phyloP scores from a whole-genome alignment of 768 basidiomycete species.

The Tephrocybe sp. region DNA sequence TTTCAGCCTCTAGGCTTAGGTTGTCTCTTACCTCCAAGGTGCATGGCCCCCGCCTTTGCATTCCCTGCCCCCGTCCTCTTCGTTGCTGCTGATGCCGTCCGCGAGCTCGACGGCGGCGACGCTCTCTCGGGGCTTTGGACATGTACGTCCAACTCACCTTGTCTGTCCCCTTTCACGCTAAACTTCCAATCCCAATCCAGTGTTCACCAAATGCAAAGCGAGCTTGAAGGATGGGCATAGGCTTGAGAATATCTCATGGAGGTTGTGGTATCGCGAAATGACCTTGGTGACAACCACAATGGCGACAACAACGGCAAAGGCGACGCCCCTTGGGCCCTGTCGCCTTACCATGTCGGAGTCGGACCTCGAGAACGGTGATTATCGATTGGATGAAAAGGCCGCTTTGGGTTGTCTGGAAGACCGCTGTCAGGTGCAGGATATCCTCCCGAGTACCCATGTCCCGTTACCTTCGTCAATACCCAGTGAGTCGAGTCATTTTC shows the following conservation, averaged over 20 bases:
- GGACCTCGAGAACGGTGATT: constrained; percentile 16
- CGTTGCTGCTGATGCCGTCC: constrained; percentile 62
- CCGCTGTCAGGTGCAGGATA: background rate
- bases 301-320: constrained; percentile 18
- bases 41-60: constrained; percentile 22
- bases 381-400: constrained; percentile 14
- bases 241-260: constrained; percentile 87
- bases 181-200: constrained; percentile 50
- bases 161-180: background rate
- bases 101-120: constrained; percentile 65
- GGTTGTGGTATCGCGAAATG: constrained; percentile 75
- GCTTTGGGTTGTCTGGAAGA: background rate
- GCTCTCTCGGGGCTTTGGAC: constrained; percentile 68
- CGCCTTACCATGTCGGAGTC: too few relatives aligned
- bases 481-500: background rate
- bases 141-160: constrained; percentile 40
- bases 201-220: constrained; percentile 83
- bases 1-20: constrained; percentile 7
- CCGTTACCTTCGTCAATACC: constrained; percentile 2
- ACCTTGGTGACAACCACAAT: too few relatives aligned
- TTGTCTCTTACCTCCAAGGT: background rate
- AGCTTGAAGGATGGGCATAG: constrained; percentile 76
- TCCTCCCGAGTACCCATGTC: constrained; percentile 7
- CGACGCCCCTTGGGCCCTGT: background rate
- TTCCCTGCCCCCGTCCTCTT: constrained; percentile 68